These are phyloP conservation scores for Penicillium sp. DNA, from an alignment of 2,329 filamentous ascomycete genomes.

Conservation along the genomic window DNA sequence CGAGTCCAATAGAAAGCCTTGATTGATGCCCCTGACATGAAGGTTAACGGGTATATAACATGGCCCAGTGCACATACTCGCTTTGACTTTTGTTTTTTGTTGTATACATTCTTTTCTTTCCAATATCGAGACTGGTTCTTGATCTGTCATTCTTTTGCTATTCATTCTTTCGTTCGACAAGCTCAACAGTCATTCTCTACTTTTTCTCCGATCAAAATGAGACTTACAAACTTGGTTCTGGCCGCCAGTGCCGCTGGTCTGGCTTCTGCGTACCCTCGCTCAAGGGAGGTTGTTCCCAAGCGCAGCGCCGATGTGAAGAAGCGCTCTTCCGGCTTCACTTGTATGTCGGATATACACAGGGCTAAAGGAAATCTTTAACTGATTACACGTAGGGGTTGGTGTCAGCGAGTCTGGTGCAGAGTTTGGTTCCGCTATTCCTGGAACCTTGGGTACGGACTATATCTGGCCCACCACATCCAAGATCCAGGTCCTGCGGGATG, in stretches of 20 bases:
- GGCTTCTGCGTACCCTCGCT: slow-evolving; percentile 23
- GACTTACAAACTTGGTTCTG: slow-evolving; percentile 29
- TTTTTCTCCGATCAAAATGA: slow-evolving; percentile 23
- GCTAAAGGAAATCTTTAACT: not conserved
- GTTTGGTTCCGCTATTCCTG: slow-evolving; percentile 8
- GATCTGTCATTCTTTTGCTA: slow-evolving; percentile 16
- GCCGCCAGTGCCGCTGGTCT: slow-evolving; percentile 30
- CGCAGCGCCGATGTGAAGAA: slow-evolving; percentile 24
- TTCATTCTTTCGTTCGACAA: slow-evolving; percentile 21
- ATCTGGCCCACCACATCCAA: slow-evolving; percentile 23
- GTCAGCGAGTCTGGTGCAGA: slow-evolving; percentile 11
- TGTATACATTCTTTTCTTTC: slow-evolving; percentile 16
- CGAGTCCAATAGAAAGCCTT: slow-evolving; percentile 2
- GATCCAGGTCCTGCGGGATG: slow-evolving; percentile 22
- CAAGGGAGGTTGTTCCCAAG: slow-evolving; percentile 17
- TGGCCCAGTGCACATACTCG: not conserved
- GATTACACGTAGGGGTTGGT: slow-evolving; percentile 2
- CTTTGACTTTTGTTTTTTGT: not conserved
- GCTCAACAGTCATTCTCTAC: slow-evolving; percentile 26
- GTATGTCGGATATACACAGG: slow-evolving; percentile 3
- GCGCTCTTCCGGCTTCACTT: slow-evolving; percentile 29
- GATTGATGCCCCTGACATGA: slow-evolving; percentile 5
- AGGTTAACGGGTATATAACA: not conserved
- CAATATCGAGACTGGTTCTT: slow-evolving; percentile 26
- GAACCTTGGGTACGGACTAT: slow-evolving; percentile 19